Evolutionary conservation across 257 asterid species (phyloP), one percentile per base, ranked within the genome.

Genomic region (Ilex asprella): DNA sequence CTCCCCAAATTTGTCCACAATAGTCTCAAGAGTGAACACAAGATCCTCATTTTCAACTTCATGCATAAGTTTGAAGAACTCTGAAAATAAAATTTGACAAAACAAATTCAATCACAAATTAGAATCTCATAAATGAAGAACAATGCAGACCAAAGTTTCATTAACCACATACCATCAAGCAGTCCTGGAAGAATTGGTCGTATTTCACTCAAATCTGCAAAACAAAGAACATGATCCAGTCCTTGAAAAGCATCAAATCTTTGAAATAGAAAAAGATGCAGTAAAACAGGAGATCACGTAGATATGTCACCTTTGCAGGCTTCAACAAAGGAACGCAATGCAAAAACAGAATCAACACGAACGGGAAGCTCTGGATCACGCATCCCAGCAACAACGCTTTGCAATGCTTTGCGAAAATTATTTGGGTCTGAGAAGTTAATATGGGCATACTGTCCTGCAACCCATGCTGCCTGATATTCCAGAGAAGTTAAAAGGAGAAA

Each of bases 21-120:
- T 86, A 50, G 99, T 87, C 88, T 93, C 99, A 27, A 93, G 95
- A 2, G 99, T 87, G 68, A 84, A 93, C 58, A 94, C 99, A 27
- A 94, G 95, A 87, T 94, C 99, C 81, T 94, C 99, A 76, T 90
- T 94, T 82, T 94, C 99, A 59, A 94, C 95, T 78, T 94, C 99
- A 71, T 84, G 76, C 99, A 90, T 90, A 30, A 94, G 97, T 63
- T 90, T 90, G 78, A 90, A 93, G 73, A 94, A 89, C 70, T 94
- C 99, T 94, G 93, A 60, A 56, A 64, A 58, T 14, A 59, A 10
- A 30, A 71, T 46, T 57, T 27, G 27, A 14, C 27, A 21, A 46
- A 39, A 61, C 5, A 53, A 67, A 60, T 30, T 31, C 50, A 57
- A 63, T 5, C 63, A 41, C 70, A 31, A 69, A 39, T 53, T 58